A percentile compares a stretch with the other conserved stretches of the same genome.
phyloP scores from a whole-genome alignment of 2,329 filamentous ascomycete species.

The Rugonectria rugulosa region DNA sequence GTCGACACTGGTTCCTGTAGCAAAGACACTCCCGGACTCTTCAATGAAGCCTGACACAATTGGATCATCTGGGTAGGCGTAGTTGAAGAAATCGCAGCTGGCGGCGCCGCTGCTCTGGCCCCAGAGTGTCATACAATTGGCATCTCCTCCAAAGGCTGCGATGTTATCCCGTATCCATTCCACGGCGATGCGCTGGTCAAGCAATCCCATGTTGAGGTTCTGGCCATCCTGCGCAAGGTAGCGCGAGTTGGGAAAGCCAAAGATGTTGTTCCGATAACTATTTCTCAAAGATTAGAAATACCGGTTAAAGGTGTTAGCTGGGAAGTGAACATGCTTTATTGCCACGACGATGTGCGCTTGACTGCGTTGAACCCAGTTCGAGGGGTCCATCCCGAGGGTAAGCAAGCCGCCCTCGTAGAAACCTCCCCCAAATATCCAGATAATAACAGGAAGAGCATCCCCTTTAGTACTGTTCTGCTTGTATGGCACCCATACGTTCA shows the following conservation, averaged over 20 bases:
- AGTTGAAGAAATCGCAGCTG: not conserved
- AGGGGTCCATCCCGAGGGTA: not conserved
- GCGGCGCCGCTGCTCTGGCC: not conserved
- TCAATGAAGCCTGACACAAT: slow-evolving; percentile 10
- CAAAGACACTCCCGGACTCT: slow-evolving; percentile 1
- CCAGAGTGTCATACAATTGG: not conserved
- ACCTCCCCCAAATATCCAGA: not conserved
- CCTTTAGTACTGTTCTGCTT: not conserved
- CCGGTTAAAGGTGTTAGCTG: too few relatives aligned
- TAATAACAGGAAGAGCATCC: not conserved
- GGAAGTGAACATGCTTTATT: not conserved
- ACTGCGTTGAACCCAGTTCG: not conserved
- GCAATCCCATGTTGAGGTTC: not conserved
- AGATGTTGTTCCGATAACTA: not conserved
- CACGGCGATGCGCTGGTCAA: slow-evolving; percentile 1
- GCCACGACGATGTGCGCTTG: not conserved
- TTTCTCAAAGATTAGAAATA: too few relatives aligned
- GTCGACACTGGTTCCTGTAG: not conserved
- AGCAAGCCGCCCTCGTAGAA: not conserved
- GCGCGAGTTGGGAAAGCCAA: not conserved
- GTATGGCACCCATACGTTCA: not conserved
- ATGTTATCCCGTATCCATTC: slow-evolving; percentile 7
- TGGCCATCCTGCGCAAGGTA: not conserved
- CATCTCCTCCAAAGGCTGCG: not conserved
- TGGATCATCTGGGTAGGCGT: slow-evolving; percentile 4